Conservation (phyloP, 805 yeast genomes). For the Candida andamanensis region DNA sequence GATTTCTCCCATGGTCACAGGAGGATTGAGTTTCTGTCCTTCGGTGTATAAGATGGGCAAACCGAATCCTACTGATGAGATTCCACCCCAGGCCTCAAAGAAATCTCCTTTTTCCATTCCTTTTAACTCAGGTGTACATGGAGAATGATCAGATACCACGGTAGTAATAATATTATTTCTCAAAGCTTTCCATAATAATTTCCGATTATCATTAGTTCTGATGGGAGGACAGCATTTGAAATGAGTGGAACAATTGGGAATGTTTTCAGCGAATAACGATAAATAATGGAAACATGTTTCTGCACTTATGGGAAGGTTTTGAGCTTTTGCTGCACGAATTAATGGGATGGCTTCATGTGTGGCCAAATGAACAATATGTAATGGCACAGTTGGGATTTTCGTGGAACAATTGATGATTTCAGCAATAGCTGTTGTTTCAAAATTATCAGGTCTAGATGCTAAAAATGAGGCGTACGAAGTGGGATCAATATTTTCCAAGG, state of each 20-base stretch:
- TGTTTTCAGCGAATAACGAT: constrained; percentile 69
- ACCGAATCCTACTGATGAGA: constrained; percentile 88
- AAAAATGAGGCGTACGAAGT: constrained; percentile 65
- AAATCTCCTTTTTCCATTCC: constrained; percentile 81
- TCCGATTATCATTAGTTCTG: constrained; percentile 66
- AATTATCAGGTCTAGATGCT: constrained; percentile 82
- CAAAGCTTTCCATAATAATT: constrained; percentile 74
- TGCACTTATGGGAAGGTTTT: constrained; percentile 63
- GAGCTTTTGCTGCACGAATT: constrained; percentile 56
- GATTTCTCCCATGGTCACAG: constrained; percentile 55
- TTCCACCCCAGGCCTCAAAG: constrained; percentile 95
- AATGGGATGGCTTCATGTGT: constrained; percentile 79
- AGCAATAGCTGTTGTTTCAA: constrained; percentile 80
- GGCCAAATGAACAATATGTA: constrained; percentile 90
- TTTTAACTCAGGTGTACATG: constrained; percentile 89
- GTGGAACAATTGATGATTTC: constrained; percentile 62
- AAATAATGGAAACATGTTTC: constrained; percentile 95
- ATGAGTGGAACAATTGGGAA: constrained; percentile 73
- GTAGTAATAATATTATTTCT: constrained; percentile 62
- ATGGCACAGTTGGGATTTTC: constrained; percentile 53
- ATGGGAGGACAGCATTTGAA: constrained; percentile 96
- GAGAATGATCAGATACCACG: constrained; percentile 93
- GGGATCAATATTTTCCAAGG: constrained; percentile 50
- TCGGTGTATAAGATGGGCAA: constrained; percentile 77
- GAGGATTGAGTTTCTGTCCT: constrained; percentile 48